Percentiles rank a stretch among this genome's conserved stretches.
Conservation (phyloP, 352 stramenopile species). For the Pythium aphanidermatum region DNA sequence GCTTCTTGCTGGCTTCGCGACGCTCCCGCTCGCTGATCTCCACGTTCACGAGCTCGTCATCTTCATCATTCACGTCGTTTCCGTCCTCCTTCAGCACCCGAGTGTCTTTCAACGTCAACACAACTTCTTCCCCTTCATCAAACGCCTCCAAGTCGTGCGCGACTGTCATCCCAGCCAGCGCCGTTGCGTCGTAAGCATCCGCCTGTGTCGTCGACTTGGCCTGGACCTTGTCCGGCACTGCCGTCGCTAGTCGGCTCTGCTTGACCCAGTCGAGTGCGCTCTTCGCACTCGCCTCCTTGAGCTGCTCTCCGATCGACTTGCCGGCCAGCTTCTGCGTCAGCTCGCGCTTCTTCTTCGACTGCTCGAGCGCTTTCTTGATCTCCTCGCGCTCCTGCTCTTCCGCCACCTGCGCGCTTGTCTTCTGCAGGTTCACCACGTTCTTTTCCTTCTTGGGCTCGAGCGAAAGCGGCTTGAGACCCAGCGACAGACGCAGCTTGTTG, state of each 20-base stretch:
- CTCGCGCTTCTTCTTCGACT: slow-evolving; percentile 67
- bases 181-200: slow-evolving; percentile 50
- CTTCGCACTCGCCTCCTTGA: slow-evolving; percentile 26
- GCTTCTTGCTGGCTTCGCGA: slow-evolving; percentile 33
- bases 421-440: slow-evolving; percentile 61
- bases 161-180: slow-evolving; percentile 88
- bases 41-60: slow-evolving; percentile 84
- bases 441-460: slow-evolving; percentile 40
- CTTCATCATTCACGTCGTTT: slow-evolving; percentile 72
- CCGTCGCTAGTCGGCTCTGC: slow-evolving; percentile 29
- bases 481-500: slow-evolving; percentile 57
- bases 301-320: slow-evolving; percentile 68
- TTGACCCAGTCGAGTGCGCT: slow-evolving; percentile 74
- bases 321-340: slow-evolving; percentile 62
- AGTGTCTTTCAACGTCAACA: slow-evolving; percentile 93
- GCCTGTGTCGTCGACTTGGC: background rate
- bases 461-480: slow-evolving; percentile 72
- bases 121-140: slow-evolving; percentile 86
- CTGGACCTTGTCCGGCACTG: slow-evolving; percentile 6
- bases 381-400: slow-evolving; percentile 37
- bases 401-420: slow-evolving; percentile 47
- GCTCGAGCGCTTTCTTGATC: slow-evolving; percentile 48
- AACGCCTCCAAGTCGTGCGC: slow-evolving; percentile 85
- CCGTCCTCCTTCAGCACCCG: slow-evolving; percentile 78
- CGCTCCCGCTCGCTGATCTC: slow-evolving; percentile 72